phyloP scores from a whole-genome alignment of 2,329 filamentous ascomycete genomes.

The Trichoderma arundinaceum region DNA sequence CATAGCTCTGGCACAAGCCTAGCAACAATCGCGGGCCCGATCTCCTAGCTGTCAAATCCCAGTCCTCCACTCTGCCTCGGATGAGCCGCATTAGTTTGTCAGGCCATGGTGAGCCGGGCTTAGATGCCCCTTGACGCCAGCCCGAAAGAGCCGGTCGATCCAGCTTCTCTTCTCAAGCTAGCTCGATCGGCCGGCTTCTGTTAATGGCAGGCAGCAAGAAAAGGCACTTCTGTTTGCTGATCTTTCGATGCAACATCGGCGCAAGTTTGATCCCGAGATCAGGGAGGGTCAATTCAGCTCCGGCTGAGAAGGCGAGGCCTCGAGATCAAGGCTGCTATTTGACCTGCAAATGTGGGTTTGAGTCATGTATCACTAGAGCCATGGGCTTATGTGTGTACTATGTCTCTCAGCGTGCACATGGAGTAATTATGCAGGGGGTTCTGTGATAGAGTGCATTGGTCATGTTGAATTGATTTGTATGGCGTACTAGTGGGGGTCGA shows the following conservation, averaged over 20 bases:
- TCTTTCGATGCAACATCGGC: slow-evolving; percentile 6
- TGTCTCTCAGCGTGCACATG: too few relatives aligned
- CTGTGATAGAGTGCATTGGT: too few relatives aligned
- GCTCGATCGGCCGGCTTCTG: neutral
- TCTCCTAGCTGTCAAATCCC: slow-evolving; percentile 2
- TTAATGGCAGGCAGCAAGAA: slow-evolving; percentile 7
- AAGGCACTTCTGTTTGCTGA: neutral
- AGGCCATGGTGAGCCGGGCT: neutral
- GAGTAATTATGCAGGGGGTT: neutral
- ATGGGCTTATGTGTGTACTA: neutral
- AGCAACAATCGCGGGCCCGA: slow-evolving; percentile 4
- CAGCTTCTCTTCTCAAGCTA: slow-evolving; percentile 22
- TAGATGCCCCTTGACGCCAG: neutral
- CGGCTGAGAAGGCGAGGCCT: neutral
- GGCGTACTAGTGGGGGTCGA: too few relatives aligned
- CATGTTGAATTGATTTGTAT: too few relatives aligned
- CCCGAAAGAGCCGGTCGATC: neutral
- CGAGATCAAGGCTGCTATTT: neutral
- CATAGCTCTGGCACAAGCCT: neutral
- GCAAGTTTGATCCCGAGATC: slow-evolving; percentile 1
- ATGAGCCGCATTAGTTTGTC: slow-evolving; percentile 5
- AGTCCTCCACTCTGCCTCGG: neutral
- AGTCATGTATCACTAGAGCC: neutral
- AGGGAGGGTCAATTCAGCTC: neutral
- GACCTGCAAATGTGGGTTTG: neutral